phyloP scores from a whole-genome alignment of 345 rosid genomes.

The Nephelium lappaceum region DNA sequence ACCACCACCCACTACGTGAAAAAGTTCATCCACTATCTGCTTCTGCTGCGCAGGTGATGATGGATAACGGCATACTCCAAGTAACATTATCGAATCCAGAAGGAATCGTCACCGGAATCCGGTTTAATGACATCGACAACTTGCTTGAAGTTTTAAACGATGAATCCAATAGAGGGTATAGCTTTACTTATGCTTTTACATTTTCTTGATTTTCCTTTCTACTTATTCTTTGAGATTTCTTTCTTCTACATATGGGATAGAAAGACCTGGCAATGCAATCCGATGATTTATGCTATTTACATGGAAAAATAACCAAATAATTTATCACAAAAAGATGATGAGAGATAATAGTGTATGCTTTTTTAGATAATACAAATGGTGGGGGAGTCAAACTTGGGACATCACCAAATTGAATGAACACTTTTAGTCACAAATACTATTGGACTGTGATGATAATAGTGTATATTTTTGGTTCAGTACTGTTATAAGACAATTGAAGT shows the following conservation, averaged over 20 bases:
- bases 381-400: no score
- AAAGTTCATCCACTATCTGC: neutral
- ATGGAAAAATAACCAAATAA: neutral
- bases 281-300: neutral
- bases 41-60: conserved; percentile 59
- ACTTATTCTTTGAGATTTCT: neutral
- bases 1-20: no score
- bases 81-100: conserved; percentile 76
- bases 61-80: conserved; percentile 79
- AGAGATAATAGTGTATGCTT: neutral
- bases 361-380: no score
- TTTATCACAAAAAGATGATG: neutral
- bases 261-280: neutral
- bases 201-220: neutral
- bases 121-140: conserved; percentile 69
- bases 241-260: neutral
- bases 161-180: conserved; percentile 83
- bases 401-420: no score
- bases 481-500: no score
- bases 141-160: conserved; percentile 83
- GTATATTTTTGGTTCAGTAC: no score
- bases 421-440: no score
- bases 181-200: neutral
- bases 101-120: conserved; percentile 76
- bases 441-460: no score